Conservation (phyloP, 2,329 filamentous ascomycete species). For the Fonsecaea nubica region DNA sequence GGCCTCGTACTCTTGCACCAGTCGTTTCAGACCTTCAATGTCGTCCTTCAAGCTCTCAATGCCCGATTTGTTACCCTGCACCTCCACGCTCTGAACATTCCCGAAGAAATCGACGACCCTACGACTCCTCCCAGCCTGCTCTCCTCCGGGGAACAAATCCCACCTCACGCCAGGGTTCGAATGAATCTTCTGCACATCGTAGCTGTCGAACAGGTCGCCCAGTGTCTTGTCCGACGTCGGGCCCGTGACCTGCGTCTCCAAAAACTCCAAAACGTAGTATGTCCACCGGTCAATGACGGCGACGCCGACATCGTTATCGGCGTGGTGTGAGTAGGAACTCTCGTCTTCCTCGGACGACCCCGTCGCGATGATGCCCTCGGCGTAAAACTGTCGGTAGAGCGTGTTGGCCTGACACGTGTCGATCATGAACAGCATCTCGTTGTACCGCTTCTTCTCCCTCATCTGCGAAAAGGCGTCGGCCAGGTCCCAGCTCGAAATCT, state of each 20-base stretch:
- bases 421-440: constrained; percentile 99
- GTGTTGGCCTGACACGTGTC: constrained; percentile 99
- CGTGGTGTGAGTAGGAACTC: constrained; percentile 96
- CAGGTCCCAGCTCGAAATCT: constrained; percentile 94
- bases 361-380: constrained; percentile 95
- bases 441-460: constrained; percentile 99
- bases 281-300: constrained; percentile 98
- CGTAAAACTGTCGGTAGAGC: constrained; percentile 98
- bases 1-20: constrained; percentile 59
- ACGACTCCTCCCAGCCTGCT: constrained; percentile 75
- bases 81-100: constrained; percentile 95
- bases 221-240: constrained; percentile 86
- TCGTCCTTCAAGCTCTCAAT: constrained; percentile 67
- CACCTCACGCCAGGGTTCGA: constrained; percentile 90
- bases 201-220: constrained; percentile 94
- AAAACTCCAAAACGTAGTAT: constrained; percentile 96
- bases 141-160: constrained; percentile 90
- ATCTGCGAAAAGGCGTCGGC: constrained; percentile 98
- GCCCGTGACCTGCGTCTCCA: constrained; percentile 87
- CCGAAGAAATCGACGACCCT: constrained; percentile 97
- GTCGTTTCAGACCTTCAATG: constrained; percentile 70
- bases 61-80: constrained; percentile 71
- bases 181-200: constrained; percentile 93
- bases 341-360: constrained; percentile 96
- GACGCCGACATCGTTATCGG: constrained; percentile 96